Evolutionary conservation across 305 asterid genomes (phyloP).

Genomic region (Nicotiana rustica): DNA sequence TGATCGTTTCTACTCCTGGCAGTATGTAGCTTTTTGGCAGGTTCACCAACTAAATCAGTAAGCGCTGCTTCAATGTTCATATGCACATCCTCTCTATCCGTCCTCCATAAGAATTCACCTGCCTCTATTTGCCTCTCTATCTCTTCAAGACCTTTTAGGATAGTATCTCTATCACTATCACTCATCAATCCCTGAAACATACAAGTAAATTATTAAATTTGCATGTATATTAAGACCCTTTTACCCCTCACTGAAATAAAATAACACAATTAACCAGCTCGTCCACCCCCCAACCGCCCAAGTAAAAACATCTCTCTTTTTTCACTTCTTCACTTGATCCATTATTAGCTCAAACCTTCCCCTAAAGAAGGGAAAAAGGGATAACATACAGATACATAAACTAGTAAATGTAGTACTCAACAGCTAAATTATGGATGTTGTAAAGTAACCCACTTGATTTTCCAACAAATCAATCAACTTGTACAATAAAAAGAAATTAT

Average conservation of each 20-base stretch:
- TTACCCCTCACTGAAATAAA: not conserved
- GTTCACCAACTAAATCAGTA: constrained; percentile 93
- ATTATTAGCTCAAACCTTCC: not conserved
- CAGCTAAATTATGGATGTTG: not conserved
- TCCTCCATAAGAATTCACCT: constrained; percentile 85
- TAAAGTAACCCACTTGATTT: not conserved
- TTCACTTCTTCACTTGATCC: not conserved
- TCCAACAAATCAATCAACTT: not conserved
- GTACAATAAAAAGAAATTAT: not conserved
- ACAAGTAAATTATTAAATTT: not conserved
- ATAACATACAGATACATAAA: not conserved
- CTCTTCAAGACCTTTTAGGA: constrained; percentile 75
- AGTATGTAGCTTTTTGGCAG: constrained; percentile 98
- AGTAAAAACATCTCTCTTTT: not conserved
- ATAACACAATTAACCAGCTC: not conserved
- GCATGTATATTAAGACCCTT: not conserved
- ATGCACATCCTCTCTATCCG: constrained; percentile 97
- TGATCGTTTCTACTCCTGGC: constrained; percentile 96
- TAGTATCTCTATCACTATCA: constrained; percentile 68
- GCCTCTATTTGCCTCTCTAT: constrained; percentile 77
- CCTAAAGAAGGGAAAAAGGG: not conserved
- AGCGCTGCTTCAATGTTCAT: constrained; percentile 99
- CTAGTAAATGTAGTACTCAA: not conserved
- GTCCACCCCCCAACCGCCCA: not conserved
- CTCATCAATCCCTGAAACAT: constrained; percentile 74